phyloP scores from a whole-genome alignment of 805 yeast genomes.

The Scheffersomyces ergatensis region DNA sequence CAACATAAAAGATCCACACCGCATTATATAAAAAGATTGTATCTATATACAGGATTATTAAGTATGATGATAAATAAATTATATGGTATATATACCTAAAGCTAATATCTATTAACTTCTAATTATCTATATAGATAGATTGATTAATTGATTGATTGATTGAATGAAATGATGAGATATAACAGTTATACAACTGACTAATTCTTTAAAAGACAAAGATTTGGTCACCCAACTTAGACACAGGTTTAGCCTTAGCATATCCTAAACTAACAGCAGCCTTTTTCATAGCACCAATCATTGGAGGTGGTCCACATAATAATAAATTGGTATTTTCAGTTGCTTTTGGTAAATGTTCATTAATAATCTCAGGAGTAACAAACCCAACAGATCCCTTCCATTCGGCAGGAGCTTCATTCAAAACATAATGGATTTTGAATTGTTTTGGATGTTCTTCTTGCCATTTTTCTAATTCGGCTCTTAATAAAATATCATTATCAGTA shows the following conservation, averaged over 20 bases:
- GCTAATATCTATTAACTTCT: no score
- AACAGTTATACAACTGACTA: no score
- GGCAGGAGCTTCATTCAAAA: constrained; percentile 70
- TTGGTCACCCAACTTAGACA: constrained; percentile 86
- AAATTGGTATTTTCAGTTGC: constrained; percentile 62
- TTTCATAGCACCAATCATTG: constrained; percentile 83
- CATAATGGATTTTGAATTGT: constrained; percentile 64
- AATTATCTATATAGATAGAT: no score
- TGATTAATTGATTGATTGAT: no score
- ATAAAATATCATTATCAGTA: constrained; percentile 72
- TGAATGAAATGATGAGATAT: no score
- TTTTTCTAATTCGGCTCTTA: constrained; percentile 75
- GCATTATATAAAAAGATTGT: no score
- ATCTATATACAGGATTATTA: no score
- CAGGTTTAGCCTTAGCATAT: constrained; percentile 80
- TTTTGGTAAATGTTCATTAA: constrained; percentile 61
- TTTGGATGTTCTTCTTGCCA: constrained; percentile 56
- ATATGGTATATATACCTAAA: no score
- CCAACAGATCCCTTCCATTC: constrained; percentile 80
- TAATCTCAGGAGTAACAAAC: constrained; percentile 72
- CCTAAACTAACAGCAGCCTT: constrained; percentile 75
- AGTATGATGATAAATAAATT: no score
- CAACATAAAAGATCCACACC: no score
- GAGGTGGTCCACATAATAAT: constrained; percentile 91
- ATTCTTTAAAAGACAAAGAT: constrained; percentile 75